These are phyloP conservation scores for Adansonia madagascariensis DNA, from an alignment of 441 rosid species.

Conservation along the genomic window DNA sequence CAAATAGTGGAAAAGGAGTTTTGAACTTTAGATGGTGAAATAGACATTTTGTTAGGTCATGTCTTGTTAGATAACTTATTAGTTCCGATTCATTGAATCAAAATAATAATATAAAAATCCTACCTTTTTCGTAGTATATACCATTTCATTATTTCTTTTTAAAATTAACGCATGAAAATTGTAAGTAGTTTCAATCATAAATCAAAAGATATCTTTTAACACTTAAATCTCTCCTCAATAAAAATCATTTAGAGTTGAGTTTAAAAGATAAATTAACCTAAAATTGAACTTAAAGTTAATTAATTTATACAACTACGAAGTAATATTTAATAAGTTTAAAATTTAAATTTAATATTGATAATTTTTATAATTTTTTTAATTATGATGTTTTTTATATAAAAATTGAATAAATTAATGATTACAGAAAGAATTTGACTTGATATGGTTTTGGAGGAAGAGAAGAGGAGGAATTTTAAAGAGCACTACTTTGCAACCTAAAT, in stretches of 20 bases:
- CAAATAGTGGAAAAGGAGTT: background rate
- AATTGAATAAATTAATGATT: background rate
- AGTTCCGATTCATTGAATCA: background rate
- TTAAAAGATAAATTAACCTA: too few relatives aligned
- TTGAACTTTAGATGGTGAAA: background rate
- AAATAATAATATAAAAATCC: background rate
- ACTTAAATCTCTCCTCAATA: too few relatives aligned
- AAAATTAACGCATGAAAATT: too few relatives aligned
- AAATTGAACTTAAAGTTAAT: too few relatives aligned
- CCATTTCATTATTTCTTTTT: background rate
- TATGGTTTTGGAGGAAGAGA: background rate
- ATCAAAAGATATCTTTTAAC: too few relatives aligned
- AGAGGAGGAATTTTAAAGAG: background rate
- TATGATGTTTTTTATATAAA: background rate
- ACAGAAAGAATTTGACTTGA: background rate
- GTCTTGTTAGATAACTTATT: background rate
- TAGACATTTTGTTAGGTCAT: background rate
- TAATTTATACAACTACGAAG: too few relatives aligned
- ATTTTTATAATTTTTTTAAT: too few relatives aligned
- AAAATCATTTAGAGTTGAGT: too few relatives aligned
- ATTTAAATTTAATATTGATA: too few relatives aligned
- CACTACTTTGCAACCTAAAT: background rate
- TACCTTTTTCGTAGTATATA: background rate
- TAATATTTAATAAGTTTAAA: too few relatives aligned
- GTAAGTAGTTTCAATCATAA: too few relatives aligned